Conservation (phyloP, 352 stramenopile species). For the Pythium oligandrum region DNA sequence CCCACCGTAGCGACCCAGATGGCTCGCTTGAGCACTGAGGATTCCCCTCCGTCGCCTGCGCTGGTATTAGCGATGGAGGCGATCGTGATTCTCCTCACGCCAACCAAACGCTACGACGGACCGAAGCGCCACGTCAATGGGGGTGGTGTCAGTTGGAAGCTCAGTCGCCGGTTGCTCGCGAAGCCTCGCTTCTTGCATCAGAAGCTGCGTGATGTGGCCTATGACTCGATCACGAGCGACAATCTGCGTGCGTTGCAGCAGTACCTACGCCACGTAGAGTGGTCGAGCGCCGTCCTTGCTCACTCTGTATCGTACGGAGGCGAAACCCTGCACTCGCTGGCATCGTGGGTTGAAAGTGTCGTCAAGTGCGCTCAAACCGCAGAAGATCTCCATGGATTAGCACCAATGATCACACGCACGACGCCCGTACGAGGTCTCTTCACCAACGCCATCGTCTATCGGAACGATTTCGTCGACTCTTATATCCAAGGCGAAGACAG, state of each 20-base stretch:
- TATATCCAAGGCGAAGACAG: constrained; percentile 14
- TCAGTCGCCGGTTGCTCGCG: constrained; percentile 49
- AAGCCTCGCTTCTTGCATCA: constrained; percentile 37
- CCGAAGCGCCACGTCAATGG: constrained; percentile 26
- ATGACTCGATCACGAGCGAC: constrained; percentile 33
- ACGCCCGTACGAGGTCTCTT: constrained; percentile 56
- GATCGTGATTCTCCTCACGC: constrained; percentile 73
- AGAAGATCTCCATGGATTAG: constrained; percentile 34
- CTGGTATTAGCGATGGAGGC: constrained; percentile 78
- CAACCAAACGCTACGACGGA: constrained; percentile 51
- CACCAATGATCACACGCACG: constrained; percentile 42
- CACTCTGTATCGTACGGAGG: constrained; percentile 24
- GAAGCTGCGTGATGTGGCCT: constrained; percentile 41
- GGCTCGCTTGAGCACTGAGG: constrained; percentile 10
- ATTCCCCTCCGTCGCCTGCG: constrained; percentile 5
- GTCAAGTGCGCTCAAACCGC: constrained; percentile 36
- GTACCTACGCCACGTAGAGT: constrained; percentile 50
- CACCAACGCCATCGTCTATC: constrained; percentile 50
- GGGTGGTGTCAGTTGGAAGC: constrained; percentile 64
- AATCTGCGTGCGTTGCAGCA: constrained; percentile 54
- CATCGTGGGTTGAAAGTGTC: constrained; percentile 48
- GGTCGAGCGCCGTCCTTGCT: constrained; percentile 30
- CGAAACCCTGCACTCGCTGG: constrained; percentile 38
- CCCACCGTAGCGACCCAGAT: constrained; percentile 22
- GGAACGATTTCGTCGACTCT: constrained; percentile 19